A percentile compares a stretch with the other conserved stretches of the same genome.
Evolutionary conservation across 306 rosid genomes (phyloP).

Genomic region (Abrus precatorius): DNA sequence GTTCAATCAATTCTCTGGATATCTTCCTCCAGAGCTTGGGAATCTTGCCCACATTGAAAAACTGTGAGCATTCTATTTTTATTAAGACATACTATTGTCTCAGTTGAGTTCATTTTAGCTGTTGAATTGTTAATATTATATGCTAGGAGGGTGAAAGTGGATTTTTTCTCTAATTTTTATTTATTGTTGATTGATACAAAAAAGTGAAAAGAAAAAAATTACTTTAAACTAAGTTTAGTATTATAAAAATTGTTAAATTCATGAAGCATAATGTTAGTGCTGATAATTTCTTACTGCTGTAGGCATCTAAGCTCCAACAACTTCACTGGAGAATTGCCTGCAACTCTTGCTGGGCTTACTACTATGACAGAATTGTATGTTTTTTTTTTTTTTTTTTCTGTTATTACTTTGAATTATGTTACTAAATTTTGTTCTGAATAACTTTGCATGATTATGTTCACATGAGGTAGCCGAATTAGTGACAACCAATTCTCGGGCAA

Average conservation of each 20-base stretch:
- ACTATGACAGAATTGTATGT: conserved; percentile 51
- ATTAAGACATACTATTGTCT: background rate
- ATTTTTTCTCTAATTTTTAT: background rate
- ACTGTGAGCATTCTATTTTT: conserved; percentile 48
- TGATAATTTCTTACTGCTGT: conserved; percentile 6
- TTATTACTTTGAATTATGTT: background rate
- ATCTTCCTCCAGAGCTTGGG: conserved; percentile 64
- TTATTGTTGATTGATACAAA: background rate
- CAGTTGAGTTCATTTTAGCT: background rate
- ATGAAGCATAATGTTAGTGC: background rate
- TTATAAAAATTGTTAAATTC: background rate
- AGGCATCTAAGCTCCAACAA: conserved; percentile 62
- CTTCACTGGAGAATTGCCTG: conserved; percentile 46
- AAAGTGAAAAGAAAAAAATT: background rate
- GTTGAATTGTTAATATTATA: background rate
- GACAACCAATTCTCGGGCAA: conserved; percentile 53
- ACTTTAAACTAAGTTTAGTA: background rate
- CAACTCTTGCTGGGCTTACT: conserved; percentile 24
- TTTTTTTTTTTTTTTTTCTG: background rate
- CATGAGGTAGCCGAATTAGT: conserved; percentile 24
- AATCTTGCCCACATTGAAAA: conserved; percentile 42
- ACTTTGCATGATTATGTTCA: background rate
- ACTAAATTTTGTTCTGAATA: background rate
- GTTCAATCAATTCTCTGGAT: conserved; percentile 58
- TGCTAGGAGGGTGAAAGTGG: background rate